Conservation (phyloP, 805 yeast species). For the Kazachstania bromeliacearum region DNA sequence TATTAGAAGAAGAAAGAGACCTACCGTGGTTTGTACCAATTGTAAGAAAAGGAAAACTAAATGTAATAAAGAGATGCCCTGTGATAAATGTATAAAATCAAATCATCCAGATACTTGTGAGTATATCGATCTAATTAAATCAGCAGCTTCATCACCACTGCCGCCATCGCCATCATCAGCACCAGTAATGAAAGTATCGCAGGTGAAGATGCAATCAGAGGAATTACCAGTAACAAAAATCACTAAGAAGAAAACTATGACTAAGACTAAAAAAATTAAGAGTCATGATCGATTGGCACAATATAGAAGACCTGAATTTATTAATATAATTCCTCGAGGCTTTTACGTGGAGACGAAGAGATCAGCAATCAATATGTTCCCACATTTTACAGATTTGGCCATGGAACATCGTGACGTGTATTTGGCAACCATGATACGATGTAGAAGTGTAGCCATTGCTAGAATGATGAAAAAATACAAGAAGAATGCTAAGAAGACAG, state of each 20-base stretch:
- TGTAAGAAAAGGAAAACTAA: conserved; percentile 27
- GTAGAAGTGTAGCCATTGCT: conserved; percentile 17
- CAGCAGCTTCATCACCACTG: too few species aligned
- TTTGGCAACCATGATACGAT: conserved; percentile 14
- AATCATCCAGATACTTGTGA: conserved; percentile 17
- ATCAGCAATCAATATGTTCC: conserved; percentile 19
- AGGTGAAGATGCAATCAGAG: too few species aligned
- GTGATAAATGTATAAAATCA: conserved; percentile 17
- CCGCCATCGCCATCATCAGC: too few species aligned
- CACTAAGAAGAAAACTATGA: too few species aligned
- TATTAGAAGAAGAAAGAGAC: conserved; percentile 16
- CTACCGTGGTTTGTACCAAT: conserved; percentile 26
- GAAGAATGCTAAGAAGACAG: conserved; percentile 1
- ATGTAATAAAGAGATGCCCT: conserved; percentile 24
- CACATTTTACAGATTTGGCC: conserved; percentile 18
- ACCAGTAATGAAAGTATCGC: too few species aligned
- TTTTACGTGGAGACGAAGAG: conserved; percentile 19
- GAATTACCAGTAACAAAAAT: too few species aligned
- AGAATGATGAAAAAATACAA: conserved; percentile 14
- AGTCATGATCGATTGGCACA: background rate
- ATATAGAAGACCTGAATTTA: conserved; percentile 3
- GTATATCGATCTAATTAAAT: conserved; percentile 7
- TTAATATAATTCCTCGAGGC: conserved; percentile 22
- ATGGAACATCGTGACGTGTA: conserved; percentile 24
- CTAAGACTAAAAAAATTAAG: too few species aligned